Evolutionary conservation across 768 basidiomycete genomes (phyloP), one percentile per base, ranked within the genome.

Genomic region (Mycena vulgaris): DNA sequence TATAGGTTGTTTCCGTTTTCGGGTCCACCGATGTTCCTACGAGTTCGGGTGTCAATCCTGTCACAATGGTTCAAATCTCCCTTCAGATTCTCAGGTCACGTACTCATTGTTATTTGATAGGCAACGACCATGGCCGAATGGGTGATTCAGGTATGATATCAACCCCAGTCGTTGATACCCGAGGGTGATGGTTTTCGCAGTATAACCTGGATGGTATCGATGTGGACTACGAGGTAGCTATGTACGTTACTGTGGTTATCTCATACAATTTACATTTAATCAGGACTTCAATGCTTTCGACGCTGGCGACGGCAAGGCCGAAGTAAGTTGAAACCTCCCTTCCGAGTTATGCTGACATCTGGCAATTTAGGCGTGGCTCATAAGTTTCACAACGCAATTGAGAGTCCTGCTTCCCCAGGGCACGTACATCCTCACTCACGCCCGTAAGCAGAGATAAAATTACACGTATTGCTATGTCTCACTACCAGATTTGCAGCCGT

Each of bases 191-290:
- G n/a, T n/a, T n/a, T n/a, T n/a, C n/a, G n/a, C n/a, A 88, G 73
- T 91, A 85, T 66, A 78, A 82, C 55, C 80, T 93, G 21, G 92
- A 93, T 73, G 92, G 92, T 55, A 87, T 92, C 28, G 92, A 93
- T 75, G 89, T 94, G 39, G 92, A 93, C 77, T 93, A 93, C 74
- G 92, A 90, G 82, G 85, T 25, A 16, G 31, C 21, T 21, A 45
- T 23, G n/a, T 2, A 4, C 42, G 11, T 6, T 45, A 7, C n/a
- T 23, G n/a, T n/a, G n/a, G n/a, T n/a, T 14, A 3, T 3, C n/a
- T 45, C 21, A n/a, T 14, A 23, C 42, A 4, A 6, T 14, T n/a
- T 45, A 17, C 27, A 39, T 30, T 33, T 27, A 16, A 59, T 10
- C 21, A 91, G 89, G 92, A 92, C 73, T 91, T 92, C 73, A 79